Evolutionary conservation across 2,329 filamentous ascomycete species (phyloP).

Genomic region (Penicillium brevicompactum): DNA sequence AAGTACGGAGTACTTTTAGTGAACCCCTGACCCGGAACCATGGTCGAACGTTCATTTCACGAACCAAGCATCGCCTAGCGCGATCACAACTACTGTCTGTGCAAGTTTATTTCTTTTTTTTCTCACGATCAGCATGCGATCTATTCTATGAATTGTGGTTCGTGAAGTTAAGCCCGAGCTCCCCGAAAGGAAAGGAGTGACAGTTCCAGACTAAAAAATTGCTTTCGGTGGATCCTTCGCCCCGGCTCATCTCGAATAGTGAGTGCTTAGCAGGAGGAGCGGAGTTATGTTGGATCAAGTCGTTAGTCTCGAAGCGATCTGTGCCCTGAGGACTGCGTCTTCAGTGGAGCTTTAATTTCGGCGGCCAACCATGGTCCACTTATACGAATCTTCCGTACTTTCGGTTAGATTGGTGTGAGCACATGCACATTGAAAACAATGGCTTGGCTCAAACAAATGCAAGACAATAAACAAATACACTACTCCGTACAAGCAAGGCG

Average conservation of each 20-base stretch:
- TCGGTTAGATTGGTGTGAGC: neutral
- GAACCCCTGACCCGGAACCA: neutral
- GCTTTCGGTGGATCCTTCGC: neutral
- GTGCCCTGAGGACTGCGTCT: neutral
- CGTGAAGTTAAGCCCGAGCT: neutral
- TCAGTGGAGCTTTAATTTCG: conserved; percentile 10
- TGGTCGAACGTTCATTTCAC: neutral
- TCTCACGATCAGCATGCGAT: neutral
- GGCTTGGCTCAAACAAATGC: neutral
- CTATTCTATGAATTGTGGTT: neutral
- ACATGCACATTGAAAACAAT: neutral
- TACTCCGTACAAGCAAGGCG: too few relatives aligned
- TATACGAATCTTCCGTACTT: neutral
- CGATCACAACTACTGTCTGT: neutral
- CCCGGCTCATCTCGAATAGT: neutral
- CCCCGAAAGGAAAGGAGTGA: neutral
- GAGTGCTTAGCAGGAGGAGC: neutral
- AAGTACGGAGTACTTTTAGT: neutral
- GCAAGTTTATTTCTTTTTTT: neutral
- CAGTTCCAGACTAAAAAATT: neutral
- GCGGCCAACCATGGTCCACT: neutral
- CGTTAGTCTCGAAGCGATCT: neutral
- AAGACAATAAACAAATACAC: too few relatives aligned
- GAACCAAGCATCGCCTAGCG: neutral
- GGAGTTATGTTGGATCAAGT: neutral